A percentile compares a stretch with the other conserved stretches of the same genome.
These are phyloP conservation scores for Eimeria maxima DNA, from an alignment of 169 alveolate species.

Conservation along the genomic window DNA sequence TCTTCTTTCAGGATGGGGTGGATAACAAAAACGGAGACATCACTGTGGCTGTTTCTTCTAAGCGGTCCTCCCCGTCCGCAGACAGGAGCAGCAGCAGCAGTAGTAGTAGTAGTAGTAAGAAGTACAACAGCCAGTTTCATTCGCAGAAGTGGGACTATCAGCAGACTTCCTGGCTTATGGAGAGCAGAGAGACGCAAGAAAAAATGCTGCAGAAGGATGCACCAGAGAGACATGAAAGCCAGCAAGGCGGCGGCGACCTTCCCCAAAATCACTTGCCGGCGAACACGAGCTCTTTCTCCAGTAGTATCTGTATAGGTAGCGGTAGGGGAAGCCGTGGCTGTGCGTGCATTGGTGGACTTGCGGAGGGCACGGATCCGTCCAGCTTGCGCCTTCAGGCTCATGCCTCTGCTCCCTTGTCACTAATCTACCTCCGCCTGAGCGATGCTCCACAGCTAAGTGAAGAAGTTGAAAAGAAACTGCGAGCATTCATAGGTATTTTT, in stretches of 20 bases:
- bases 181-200: not conserved
- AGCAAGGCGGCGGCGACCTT: not conserved
- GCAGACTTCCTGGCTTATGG: not conserved
- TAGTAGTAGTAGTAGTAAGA: constrained; percentile 1
- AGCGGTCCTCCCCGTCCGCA: constrained; percentile 14
- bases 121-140: not conserved
- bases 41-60: not conserved
- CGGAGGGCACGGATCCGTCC: not conserved
- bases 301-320: constrained; percentile 15
- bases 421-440: constrained; percentile 49
- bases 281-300: constrained; percentile 40
- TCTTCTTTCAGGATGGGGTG: not conserved
- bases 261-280: not conserved
- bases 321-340: constrained; percentile 13
- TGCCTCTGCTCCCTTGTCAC: constrained; percentile 50
- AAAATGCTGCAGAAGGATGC: not conserved
- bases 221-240: not conserved
- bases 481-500: constrained; percentile 55
- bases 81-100: constrained; percentile 35
- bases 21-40: not conserved
- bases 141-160: not conserved
- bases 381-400: constrained; percentile 55
- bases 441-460: constrained; percentile 55
- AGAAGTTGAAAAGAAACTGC: constrained; percentile 56
- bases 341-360: constrained; percentile 7